phyloP scores from a whole-genome alignment of 1,284 basidiomycete genomes.

The Xerocomus amazonicus region DNA sequence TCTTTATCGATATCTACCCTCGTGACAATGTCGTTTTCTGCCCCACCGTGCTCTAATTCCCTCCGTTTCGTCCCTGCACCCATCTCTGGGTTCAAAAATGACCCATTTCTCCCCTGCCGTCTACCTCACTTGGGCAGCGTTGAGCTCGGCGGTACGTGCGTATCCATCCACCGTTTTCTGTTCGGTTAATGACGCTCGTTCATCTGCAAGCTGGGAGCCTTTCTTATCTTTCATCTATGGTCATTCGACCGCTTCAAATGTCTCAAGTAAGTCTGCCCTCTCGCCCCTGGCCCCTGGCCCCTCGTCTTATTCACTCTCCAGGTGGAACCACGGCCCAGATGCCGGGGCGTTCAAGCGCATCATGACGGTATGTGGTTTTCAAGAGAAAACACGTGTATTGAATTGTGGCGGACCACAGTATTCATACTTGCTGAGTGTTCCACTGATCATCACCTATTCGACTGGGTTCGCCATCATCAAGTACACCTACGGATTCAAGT shows the following conservation, averaged over 20 bases:
- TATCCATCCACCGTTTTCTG: no score
- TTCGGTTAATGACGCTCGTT: neutral
- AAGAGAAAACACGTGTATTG: neutral
- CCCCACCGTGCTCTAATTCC: no score
- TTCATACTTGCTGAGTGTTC: slow-evolving; percentile 63
- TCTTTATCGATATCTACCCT: neutral
- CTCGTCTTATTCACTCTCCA: slow-evolving; percentile 22
- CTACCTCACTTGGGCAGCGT: slow-evolving; percentile 59
- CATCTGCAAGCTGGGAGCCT: slow-evolving; percentile 48
- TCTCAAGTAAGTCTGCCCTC: slow-evolving; percentile 45
- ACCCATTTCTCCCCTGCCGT: slow-evolving; percentile 59
- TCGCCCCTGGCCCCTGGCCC: no score
- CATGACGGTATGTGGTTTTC: slow-evolving; percentile 61
- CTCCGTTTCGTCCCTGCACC: neutral
- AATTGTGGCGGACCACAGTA: slow-evolving; percentile 47
- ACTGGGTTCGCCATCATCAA: slow-evolving; percentile 66
- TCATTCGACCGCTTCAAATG: slow-evolving; percentile 75
- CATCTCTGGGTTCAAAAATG: slow-evolving; percentile 37
- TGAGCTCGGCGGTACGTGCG: slow-evolving; percentile 46
- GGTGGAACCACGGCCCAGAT: slow-evolving; percentile 63
- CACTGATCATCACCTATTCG: slow-evolving; percentile 55
- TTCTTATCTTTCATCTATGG: slow-evolving; percentile 71
- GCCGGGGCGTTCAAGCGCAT: slow-evolving; percentile 73
- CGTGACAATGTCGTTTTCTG: no score
- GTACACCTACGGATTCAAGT: slow-evolving; percentile 60